These are phyloP conservation scores for Anaeramoeba flamelloides DNA, from an alignment of 78 protist genomes.

Conservation along the genomic window DNA sequence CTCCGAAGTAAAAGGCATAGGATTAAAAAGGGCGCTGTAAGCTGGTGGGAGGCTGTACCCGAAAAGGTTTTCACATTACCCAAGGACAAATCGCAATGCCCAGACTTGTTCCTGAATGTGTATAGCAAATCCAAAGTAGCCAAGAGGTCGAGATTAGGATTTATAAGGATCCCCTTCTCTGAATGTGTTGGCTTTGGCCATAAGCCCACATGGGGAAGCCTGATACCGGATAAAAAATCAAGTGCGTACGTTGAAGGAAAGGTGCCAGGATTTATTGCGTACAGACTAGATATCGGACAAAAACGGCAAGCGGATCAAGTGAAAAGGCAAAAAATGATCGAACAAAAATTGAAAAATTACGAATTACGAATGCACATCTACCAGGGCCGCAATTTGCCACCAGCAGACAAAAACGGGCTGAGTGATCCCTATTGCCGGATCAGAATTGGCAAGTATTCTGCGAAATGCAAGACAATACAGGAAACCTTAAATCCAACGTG, in stretches of 20 bases:
- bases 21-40: background rate
- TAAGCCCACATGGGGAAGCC: conserved; percentile 2
- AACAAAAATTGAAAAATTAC: background rate
- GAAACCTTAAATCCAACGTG: conserved; percentile 14
- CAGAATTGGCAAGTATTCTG: background rate
- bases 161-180: background rate
- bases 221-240: background rate
- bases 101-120: background rate
- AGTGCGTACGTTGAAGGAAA: background rate
- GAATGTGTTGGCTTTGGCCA: background rate
- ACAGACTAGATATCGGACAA: background rate
- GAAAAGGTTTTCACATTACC: background rate
- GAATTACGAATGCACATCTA: conserved; percentile 12
- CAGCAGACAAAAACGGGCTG: conserved; percentile 11
- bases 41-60: conserved; percentile 7
- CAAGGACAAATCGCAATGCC: conserved; percentile 4
- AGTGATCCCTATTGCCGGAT: conserved; percentile 13
- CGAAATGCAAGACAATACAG: background rate
- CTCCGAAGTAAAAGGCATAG: background rate
- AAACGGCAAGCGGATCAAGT: background rate
- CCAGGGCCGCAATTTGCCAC: conserved; percentile 14
- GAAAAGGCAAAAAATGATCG: background rate
- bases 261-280: conserved; percentile 12
- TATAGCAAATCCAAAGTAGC: no score
- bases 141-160: background rate